Evolutionary conservation across 495 filamentous ascomycete species (phyloP), one percentile per base, ranked within the genome.

Genomic region (Penicillium alfredii): DNA sequence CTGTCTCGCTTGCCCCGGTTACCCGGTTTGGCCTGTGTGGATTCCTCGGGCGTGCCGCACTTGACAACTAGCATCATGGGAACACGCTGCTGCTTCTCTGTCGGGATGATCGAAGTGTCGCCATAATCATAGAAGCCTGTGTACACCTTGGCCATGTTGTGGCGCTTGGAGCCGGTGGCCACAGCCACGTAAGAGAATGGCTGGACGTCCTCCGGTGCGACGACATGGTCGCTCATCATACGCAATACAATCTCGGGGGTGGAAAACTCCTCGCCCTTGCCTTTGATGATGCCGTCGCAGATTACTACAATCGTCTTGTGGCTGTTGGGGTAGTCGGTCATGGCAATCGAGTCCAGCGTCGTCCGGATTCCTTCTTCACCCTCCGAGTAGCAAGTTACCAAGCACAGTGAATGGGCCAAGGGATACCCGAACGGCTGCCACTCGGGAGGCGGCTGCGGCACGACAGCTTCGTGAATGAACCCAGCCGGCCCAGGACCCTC

Each of bases 131-230:
- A 99, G 68, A 97, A 97, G 27, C 92, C 92, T 30, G 89, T 81
- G 58, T 97, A 96, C 31, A 99, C 78, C 71, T 97, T 94, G 45
- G 93, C 88, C 93, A 96, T 97, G 62, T 97, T 97, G 74, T 97
- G 93, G 36, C 93, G 77, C 71, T 97, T 99, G 20, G 89, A 87
- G 16, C 92, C 93, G 47, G 84, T 88, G 10, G 93, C 88, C 4
- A 99, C 93, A 2, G 93, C 93, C 11, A 99, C 92, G 50, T 97
- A 99, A 2, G 88, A 95, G 65, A 87, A 97, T 0, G 86, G 73
- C 38, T 82, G 72, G 2, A 96, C 90, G 25, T 94, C 83, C 6
- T 86, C 74, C 4, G 80, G 82, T 10, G 76, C 72, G 18, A 90
- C 69, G 2, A 84, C 77, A 49, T 87, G 82, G 50, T 99, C 93